These are phyloP conservation scores for Sclerotinia minor DNA, from an alignment of 2,329 filamentous ascomycete genomes.

Conservation along the genomic window DNA sequence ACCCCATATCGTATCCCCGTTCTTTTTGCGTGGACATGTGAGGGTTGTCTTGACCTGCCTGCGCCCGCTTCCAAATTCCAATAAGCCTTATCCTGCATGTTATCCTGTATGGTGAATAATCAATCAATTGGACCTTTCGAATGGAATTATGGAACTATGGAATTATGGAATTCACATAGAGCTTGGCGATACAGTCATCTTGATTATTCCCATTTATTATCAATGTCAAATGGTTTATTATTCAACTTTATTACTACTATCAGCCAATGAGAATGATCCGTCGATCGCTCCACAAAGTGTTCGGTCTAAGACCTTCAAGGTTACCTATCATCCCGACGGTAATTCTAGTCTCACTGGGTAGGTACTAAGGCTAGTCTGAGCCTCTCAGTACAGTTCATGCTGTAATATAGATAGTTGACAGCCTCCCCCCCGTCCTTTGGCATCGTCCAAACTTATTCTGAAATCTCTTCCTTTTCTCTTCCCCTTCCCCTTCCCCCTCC, in stretches of 20 bases:
- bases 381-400: neutral
- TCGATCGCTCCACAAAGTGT: neutral
- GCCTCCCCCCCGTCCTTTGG: neutral
- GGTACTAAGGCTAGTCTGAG: neutral
- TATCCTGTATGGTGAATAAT: too few species aligned
- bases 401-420: constrained; percentile 15
- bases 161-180: neutral
- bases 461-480: neutral
- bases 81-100: too few species aligned
- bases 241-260: too few species aligned
- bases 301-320: neutral
- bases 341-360: neutral
- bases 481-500: neutral
- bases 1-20: constrained; percentile 1
- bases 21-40: constrained; percentile 4
- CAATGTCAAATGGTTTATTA: neutral
- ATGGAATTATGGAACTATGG: neutral
- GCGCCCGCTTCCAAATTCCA: neutral
- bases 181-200: neutral
- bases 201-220: constrained; percentile 12
- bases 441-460: neutral
- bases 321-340: neutral
- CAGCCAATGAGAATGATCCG: neutral
- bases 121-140: too few species aligned
- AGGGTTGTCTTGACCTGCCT: neutral